Base-by-base conservation (phyloP, 2,329 filamentous ascomycete genomes). In the Penicillium brevicompactum region DNA sequence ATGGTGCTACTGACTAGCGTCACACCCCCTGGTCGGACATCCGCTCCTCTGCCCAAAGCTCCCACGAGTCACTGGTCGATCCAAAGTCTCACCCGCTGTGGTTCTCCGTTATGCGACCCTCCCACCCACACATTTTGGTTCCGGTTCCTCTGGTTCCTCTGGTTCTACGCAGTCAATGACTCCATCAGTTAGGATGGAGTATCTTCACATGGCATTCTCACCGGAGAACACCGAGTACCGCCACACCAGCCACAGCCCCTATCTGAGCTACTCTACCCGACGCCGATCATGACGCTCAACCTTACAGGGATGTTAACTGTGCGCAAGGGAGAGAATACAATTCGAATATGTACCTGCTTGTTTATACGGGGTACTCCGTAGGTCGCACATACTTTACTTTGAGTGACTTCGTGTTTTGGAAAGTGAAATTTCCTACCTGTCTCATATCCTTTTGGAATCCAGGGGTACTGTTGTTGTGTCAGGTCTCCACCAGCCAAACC, bases 101-200 rank as follows among this genome's bases (percentile, higher is more conserved):
- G 59, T 47, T 48, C 50, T 40, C 21, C 44, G 18, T 24, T 11
- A 52, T 46, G 9, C 18, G 14, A 52, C 32, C 10, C 32, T 34
- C 32, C 32, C 11, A 34, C 11, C 9, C 8, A 27, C 24, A 8
- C 11, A 10, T 41, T 32, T 13, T 27, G 24, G 24, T 27, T 27
- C 24, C 24, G 42, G 50, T 51, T 56, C 32, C 40, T 42, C 44
- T 41, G 38, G 38, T 41, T 41, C 38, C 37, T 40, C 9, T 40
- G 46, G 42, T 43, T 41, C 44, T 14, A 49, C 6, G 43, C 22
- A 55, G 41, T 60, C 60, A 50, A 63, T 63, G 61, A 65, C 59
- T 55, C 56, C 14, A 51, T 44, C 27, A 21, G 11, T 21, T 41
- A 6, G 7, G 10, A 18, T 2, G 18, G 14, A 16, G 34, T 9